Evolutionary conservation across 306 rosid genomes (phyloP).

Genomic region (Prosopis cineraria): DNA sequence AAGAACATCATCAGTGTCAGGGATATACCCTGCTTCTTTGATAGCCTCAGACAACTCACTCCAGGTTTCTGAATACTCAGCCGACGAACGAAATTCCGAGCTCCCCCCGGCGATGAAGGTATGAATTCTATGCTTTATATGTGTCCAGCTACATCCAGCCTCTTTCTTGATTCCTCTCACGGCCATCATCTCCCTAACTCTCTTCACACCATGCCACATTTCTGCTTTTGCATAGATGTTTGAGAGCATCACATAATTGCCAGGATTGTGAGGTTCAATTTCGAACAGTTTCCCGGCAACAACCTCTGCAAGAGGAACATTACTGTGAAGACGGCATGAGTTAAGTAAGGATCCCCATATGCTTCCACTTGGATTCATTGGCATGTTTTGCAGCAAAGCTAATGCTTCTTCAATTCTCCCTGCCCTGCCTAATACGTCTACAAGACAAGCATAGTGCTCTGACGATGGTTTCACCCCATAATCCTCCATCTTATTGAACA

Average conservation of each 20-base stretch:
- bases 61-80: conserved; percentile 48
- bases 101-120: conserved; percentile 61
- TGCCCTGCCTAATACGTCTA: conserved; percentile 53
- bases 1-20: conserved; percentile 52
- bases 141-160: conserved; percentile 63
- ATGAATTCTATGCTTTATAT: conserved; percentile 45
- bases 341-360: conserved; percentile 62
- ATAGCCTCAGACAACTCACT: conserved; percentile 39
- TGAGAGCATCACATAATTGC: conserved; percentile 65
- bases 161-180: conserved; percentile 49
- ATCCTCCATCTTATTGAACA: conserved; percentile 44
- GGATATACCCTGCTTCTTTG: conserved; percentile 45
- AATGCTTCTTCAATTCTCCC: conserved; percentile 51
- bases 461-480: conserved; percentile 44
- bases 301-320: conserved; percentile 46
- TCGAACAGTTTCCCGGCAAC: conserved; percentile 46
- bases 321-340: conserved; percentile 49
- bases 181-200: conserved; percentile 55
- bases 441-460: conserved; percentile 62
- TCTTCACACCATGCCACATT: conserved; percentile 54
- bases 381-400: conserved; percentile 44
- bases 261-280: conserved; percentile 53
- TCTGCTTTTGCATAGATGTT: conserved; percentile 57
- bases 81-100: conserved; percentile 46
- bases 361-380: conserved; percentile 58